A percentile compares a stretch with the other conserved stretches of the same genome.
Evolutionary conservation across 2,329 filamentous ascomycete species (phyloP).

Genomic region (Claviceps humidiphila): DNA sequence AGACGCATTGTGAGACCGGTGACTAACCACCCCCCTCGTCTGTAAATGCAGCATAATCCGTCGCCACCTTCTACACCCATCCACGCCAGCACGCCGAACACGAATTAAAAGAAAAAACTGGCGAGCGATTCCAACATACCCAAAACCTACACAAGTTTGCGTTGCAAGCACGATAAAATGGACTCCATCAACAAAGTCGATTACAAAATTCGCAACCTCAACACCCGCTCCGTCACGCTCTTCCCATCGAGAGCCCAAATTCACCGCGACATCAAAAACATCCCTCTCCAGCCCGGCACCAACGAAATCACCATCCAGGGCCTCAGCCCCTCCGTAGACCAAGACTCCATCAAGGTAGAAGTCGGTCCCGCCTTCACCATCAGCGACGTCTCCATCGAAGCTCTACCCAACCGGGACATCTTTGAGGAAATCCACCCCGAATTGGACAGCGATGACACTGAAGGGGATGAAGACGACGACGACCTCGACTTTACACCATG

Average conservation of each 20-base stretch:
- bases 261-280: slow-evolving; percentile 43
- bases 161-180: slow-evolving; percentile 15
- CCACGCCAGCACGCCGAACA: too few relatives aligned
- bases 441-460: slow-evolving; percentile 13
- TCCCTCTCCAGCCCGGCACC: slow-evolving; percentile 32
- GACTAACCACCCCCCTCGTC: too few relatives aligned
- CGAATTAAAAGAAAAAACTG: too few relatives aligned
- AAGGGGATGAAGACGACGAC: slow-evolving; percentile 13
- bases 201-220: slow-evolving; percentile 42
- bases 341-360: slow-evolving; percentile 48
- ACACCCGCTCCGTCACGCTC: slow-evolving; percentile 48
- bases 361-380: slow-evolving; percentile 42
- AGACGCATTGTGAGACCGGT: too few relatives aligned
- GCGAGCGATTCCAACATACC: neutral
- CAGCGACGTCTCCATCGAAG: slow-evolving; percentile 46
- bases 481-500: slow-evolving; percentile 11
- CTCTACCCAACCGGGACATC: slow-evolving; percentile 35
- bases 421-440: slow-evolving; percentile 39
- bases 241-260: slow-evolving; percentile 49
- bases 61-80: too few relatives aligned
- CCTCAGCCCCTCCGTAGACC: slow-evolving; percentile 40
- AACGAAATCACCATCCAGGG: slow-evolving; percentile 47
- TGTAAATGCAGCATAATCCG: too few relatives aligned
- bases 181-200: slow-evolving; percentile 29
- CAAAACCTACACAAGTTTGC: too few relatives aligned